phyloP scores from a whole-genome alignment of 257 asterid species.

The Petunia secreta region DNA sequence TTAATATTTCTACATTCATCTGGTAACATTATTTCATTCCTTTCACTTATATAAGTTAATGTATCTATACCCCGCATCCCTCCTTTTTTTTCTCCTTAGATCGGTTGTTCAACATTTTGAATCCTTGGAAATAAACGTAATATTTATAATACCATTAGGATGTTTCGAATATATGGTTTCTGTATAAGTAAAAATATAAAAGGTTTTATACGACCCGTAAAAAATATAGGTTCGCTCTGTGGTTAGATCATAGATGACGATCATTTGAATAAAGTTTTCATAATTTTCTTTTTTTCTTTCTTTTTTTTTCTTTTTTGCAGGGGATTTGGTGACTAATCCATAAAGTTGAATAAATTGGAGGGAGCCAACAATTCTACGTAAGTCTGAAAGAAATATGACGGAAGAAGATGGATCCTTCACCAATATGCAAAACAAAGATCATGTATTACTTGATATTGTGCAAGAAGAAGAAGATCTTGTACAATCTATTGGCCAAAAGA shows the following conservation, averaged over 20 bases:
- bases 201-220: no score
- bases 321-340: neutral
- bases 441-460: constrained; percentile 35
- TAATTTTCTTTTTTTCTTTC: neutral
- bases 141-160: neutral
- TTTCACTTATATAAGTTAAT: neutral
- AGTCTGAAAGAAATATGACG: neutral
- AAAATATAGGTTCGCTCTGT: neutral
- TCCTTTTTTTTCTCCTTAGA: neutral
- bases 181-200: no score
- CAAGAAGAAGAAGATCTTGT: constrained; percentile 40
- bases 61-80: neutral
- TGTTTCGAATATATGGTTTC: no score
- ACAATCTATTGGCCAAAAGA: constrained; percentile 47
- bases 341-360: neutral
- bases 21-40: neutral
- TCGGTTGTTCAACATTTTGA: neutral
- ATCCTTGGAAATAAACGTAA: neutral
- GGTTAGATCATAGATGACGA: neutral
- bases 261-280: neutral
- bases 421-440: constrained; percentile 27
- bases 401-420: neutral
- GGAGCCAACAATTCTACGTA: neutral
- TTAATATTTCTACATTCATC: neutral
- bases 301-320: neutral